Evolutionary conservation across 257 asterid genomes (phyloP).

Genomic region (Ligustrum vulgare): DNA sequence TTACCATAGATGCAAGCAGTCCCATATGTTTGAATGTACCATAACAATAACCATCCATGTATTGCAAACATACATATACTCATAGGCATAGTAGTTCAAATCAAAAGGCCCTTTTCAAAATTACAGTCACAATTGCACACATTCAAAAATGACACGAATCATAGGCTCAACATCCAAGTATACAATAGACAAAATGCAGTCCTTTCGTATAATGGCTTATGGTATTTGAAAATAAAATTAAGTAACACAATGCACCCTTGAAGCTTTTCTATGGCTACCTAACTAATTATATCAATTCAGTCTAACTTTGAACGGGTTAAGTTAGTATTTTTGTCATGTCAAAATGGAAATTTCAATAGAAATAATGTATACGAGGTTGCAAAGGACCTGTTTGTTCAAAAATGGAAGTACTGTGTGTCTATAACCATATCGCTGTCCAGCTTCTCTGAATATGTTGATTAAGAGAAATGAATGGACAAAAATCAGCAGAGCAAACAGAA

Average conservation of each 20-base stretch:
- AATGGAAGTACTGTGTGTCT: background rate
- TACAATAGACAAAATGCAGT: background rate
- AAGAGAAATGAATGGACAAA: background rate
- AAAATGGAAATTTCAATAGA: background rate
- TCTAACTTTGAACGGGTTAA: background rate
- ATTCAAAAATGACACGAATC: background rate
- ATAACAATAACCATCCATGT: slow-evolving; percentile 8
- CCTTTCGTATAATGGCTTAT: background rate
- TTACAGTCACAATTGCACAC: background rate
- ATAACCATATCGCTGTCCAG: background rate
- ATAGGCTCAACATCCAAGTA: background rate
- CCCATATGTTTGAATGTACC: slow-evolving; percentile 7
- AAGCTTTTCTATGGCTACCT: background rate
- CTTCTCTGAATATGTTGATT: background rate
- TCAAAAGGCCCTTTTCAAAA: background rate
- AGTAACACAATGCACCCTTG: background rate
- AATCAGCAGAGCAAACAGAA: background rate
- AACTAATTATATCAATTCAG: background rate
- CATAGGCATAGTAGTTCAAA: slow-evolving; percentile 4
- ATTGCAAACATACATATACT: slow-evolving; percentile 13
- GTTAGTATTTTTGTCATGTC: background rate
- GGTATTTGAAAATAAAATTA: background rate
- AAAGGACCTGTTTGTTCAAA: background rate
- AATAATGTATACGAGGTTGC: background rate
- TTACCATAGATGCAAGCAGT: slow-evolving; percentile 16